Base-by-base conservation (phyloP, 257 asterid genomes). In the Solanum etuberosum region DNA sequence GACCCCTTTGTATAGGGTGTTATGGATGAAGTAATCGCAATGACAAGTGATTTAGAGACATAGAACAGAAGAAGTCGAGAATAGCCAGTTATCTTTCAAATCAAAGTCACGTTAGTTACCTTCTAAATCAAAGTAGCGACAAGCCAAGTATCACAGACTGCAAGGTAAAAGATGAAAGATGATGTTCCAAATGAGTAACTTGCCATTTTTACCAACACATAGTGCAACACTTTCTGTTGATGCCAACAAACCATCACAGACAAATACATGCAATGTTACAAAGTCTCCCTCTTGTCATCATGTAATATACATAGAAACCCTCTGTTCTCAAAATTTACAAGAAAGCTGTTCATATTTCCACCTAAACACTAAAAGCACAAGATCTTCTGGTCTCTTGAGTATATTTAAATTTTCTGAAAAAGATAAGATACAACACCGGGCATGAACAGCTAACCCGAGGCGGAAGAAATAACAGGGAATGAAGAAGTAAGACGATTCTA, bases 321-420 rank as follows among this genome's bases (percentile, higher is more conserved):
- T 80, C 85, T 81, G 27, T 48, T 25, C 85, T 81, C 68, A 81
- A 81, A 81, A 81, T 81, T 81, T 81, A 81, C 85, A 81, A 29
- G 43, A 81, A 27, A 18, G 29, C 27, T 81, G 85, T 81, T 35
- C 68, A 81, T 81, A 61, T 81, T 81, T 46, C 68, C 85, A 81
- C 35, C 85, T 81, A 81, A 81, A 81, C 85, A 48, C 85, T 81
- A 48, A 81, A 70, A 29, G 65, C 85, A 48, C 68, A 81, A 16
- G 29, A 46, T 21, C 67, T 16, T 29, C 68, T 20, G 85, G 37
- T 81, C 40, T 51, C 85, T 48, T 18, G 68, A 25, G 85, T 81
- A 48, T 81, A 27, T 18, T 35, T 16, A 80, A 80, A 80, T 18
- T 27, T 78, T 43, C 40, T 81, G 85, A 81, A 27, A 80, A 46